phyloP scores from a whole-genome alignment of 192 early-diverging fungal genomes.

The Coemansia sp. region DNA sequence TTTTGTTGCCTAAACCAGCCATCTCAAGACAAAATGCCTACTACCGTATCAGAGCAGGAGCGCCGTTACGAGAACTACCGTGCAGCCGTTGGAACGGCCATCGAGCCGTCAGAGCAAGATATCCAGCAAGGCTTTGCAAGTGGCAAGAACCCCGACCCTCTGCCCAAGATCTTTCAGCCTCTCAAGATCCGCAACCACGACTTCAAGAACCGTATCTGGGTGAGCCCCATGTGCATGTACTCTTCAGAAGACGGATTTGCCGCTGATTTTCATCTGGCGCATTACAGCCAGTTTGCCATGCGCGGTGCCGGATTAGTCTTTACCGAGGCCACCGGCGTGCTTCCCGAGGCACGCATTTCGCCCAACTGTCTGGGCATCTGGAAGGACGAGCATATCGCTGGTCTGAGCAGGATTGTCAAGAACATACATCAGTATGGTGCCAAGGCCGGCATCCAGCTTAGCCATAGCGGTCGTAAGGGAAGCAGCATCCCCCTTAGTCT shows the following conservation, averaged over 20 bases:
- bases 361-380: conserved; percentile 78
- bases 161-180: conserved; percentile 64
- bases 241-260: conserved; percentile 58
- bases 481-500: conserved; percentile 35
- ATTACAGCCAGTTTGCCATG: conserved; percentile 67
- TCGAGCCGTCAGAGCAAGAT: conserved; percentile 24
- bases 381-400: conserved; percentile 71
- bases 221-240: conserved; percentile 89
- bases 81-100: no score
- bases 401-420: conserved; percentile 42
- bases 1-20: no score
- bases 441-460: conserved; percentile 70
- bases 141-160: no score
- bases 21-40: no score
- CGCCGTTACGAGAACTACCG: no score
- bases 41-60: no score
- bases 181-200: conserved; percentile 59
- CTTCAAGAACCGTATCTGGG: conserved; percentile 74
- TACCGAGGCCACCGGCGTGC: conserved; percentile 74
- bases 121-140: conserved; percentile 24
- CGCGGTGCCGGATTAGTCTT: conserved; percentile 78
- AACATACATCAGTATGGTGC: conserved; percentile 62
- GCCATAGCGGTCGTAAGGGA: conserved; percentile 81
- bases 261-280: conserved; percentile 63
- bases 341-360: conserved; percentile 70